Evolutionary conservation across 495 filamentous ascomycete species (phyloP).

Genomic region (Daldinia loculata): DNA sequence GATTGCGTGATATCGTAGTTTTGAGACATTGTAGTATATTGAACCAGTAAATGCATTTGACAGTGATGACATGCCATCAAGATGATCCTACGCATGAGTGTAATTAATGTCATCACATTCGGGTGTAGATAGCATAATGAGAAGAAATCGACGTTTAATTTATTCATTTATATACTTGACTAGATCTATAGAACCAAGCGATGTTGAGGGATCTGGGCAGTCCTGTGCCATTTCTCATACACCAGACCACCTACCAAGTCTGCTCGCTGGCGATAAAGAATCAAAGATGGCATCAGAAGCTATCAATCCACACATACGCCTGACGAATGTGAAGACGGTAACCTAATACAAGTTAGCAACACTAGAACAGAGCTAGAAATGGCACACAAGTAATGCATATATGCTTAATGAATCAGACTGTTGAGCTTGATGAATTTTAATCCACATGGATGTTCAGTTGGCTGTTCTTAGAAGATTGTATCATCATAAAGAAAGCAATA

Average conservation of each 20-base stretch:
- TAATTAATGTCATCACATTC: background rate
- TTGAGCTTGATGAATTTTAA: conserved; percentile 65
- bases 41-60: no score
- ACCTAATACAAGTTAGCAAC: conserved; percentile 30
- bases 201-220: no score
- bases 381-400: conserved; percentile 5
- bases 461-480: conserved; percentile 66
- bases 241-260: background rate
- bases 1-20: conserved; percentile 9
- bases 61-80: no score
- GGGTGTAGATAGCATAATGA: no score
- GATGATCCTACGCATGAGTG: no score
- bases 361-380: background rate
- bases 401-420: conserved; percentile 58
- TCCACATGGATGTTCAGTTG: conserved; percentile 67
- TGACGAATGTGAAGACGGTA: background rate
- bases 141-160: no score
- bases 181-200: background rate
- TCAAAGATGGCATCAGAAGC: background rate
- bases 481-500: conserved; percentile 52
- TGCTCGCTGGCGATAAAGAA: background rate
- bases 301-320: background rate
- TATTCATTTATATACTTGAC: background rate
- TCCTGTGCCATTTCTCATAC: background rate
- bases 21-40: background rate